Evolutionary conservation across 768 basidiomycete species (phyloP), one percentile per base, ranked within the genome.

Genomic region (Termitomyces sp.): DNA sequence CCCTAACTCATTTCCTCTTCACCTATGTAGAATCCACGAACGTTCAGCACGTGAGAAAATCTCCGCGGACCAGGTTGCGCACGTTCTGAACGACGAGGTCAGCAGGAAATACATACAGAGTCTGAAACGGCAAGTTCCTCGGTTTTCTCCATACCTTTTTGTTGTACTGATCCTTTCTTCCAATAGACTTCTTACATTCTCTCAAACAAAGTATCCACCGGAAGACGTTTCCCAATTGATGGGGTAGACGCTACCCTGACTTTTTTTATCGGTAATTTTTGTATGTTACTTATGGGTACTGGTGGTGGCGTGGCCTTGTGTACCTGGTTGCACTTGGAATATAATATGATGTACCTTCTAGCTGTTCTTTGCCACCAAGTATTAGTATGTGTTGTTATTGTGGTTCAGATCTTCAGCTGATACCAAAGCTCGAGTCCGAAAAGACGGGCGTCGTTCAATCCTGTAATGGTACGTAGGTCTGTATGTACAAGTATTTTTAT

Each of bases 71-170:
- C 93, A 96, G 71, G 95, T 99, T 8, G 97, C 96, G 0, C 97
- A 99, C 73, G 97, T 98, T 3, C 73, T 99, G 61, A 99, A 99
- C 72, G 97, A 99, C 69, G 97, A 99, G 85, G 94, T 98, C 70
- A 95, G 93, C 69, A 84, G 97, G 63, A 99, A 98, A 75, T 99
- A 98, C 71, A 98, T 99, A 60, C 97, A 98, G 76, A 97, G 94
- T 71, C 73, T 98, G 57, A 98, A 98, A 77, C 78, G 96, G 94
- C 93, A 66, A n/a, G 79, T 66, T 35, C 18, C n/a, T 28, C 33
- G n/a, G 18, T 18, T n/a, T 2, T 54, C 13, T 33, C 55, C 45
- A 39, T 13, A 9, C 15, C 39, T 57, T 20, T 42, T 40, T 35
- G 13, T 20, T 22, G 15, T 16, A 20, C n/a, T 54, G n/a, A 53